Evolutionary conservation across 1,284 basidiomycete genomes (phyloP).

Genomic region (Ustilago crameri): DNA sequence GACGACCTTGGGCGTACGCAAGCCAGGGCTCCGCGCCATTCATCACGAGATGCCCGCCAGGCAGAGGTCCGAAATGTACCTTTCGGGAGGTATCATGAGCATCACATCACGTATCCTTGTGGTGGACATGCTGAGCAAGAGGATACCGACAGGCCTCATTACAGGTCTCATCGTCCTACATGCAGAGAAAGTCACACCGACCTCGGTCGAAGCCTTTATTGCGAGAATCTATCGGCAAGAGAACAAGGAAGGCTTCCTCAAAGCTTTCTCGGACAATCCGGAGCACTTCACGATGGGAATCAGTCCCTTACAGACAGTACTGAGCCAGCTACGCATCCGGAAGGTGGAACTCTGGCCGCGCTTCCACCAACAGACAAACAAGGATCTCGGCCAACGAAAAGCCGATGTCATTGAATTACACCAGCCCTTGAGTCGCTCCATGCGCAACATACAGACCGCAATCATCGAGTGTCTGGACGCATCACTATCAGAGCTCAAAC

Average conservation of each 20-base stretch:
- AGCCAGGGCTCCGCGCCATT: slow-evolving; percentile 84
- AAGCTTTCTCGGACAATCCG: slow-evolving; percentile 96
- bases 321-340: slow-evolving; percentile 89
- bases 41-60: slow-evolving; percentile 84
- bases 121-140: slow-evolving; percentile 89
- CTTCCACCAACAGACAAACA: slow-evolving; percentile 74
- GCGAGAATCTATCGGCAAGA: slow-evolving; percentile 60
- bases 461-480: slow-evolving; percentile 94
- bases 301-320: slow-evolving; percentile 88
- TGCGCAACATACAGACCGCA: slow-evolving; percentile 90
- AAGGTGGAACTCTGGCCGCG: slow-evolving; percentile 87
- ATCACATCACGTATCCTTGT: slow-evolving; percentile 93
- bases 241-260: slow-evolving; percentile 80
- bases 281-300: slow-evolving; percentile 92
- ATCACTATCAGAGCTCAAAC: slow-evolving; percentile 89
- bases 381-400: slow-evolving; percentile 69
- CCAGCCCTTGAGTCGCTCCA: slow-evolving; percentile 83
- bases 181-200: slow-evolving; percentile 86
- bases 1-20: slow-evolving; percentile 87
- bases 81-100: slow-evolving; percentile 77
- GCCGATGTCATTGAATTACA: slow-evolving; percentile 94
- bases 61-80: slow-evolving; percentile 75
- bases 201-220: slow-evolving; percentile 64
- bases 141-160: slow-evolving; percentile 84
- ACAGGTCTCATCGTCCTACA: slow-evolving; percentile 94